A percentile compares a stretch with the other conserved stretches of the same genome.
Conservation (phyloP, 352 stramenopile genomes). For the Phytophthora tubulina region DNA sequence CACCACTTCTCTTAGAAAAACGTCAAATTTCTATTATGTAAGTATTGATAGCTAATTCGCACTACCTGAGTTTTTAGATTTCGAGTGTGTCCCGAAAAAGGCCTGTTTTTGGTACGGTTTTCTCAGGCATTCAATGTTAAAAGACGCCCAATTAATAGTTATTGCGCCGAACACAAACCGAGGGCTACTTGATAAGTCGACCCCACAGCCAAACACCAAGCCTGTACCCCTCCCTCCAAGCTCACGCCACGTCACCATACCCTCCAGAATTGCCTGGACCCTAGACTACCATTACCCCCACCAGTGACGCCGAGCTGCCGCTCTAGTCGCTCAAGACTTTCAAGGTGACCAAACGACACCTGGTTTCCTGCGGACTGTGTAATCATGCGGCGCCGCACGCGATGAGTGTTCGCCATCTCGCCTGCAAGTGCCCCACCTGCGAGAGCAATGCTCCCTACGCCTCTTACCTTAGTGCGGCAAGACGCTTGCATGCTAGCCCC, state of each 20-base stretch:
- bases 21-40: too few relatives aligned
- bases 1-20: too few relatives aligned
- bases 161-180: too few relatives aligned
- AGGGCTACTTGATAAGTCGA: too few relatives aligned
- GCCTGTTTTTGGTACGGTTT: too few relatives aligned
- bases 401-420: conserved; percentile 2
- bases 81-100: too few relatives aligned
- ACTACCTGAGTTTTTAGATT: too few relatives aligned
- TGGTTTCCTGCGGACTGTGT: conserved; percentile 2
- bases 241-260: background rate
- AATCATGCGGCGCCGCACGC: conserved; percentile 4
- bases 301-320: conserved; percentile 8
- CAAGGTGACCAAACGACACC: conserved; percentile 11
- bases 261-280: background rate
- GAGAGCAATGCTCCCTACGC: background rate
- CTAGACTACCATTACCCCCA: background rate
- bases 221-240: too few relatives aligned
- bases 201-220: too few relatives aligned
- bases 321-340: conserved; percentile 20
- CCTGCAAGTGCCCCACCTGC: conserved; percentile 4
- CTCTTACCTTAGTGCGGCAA: conserved; percentile 16
- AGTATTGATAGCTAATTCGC: too few relatives aligned
- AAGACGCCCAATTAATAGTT: too few relatives aligned
- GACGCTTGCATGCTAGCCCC: background rate
- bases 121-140: too few relatives aligned